These are phyloP conservation scores for Achlya hypogyna DNA, from an alignment of 352 stramenopile genomes.

Conservation along the genomic window DNA sequence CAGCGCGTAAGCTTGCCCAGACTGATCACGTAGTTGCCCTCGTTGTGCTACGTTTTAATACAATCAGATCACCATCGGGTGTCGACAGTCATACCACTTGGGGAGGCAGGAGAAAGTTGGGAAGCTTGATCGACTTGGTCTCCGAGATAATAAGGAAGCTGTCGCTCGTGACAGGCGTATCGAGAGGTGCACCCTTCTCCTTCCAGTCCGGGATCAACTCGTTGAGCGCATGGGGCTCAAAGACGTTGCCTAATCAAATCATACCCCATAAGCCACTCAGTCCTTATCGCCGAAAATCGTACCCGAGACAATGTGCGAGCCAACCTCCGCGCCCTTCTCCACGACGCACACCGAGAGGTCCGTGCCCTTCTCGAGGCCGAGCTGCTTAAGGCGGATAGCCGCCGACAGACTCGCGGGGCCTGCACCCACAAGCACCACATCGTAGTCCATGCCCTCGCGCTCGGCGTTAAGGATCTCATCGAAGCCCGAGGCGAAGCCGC, in stretches of 20 bases:
- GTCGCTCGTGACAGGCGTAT: constrained; percentile 92
- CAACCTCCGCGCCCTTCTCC: constrained; percentile 94
- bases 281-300: neutral
- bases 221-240: constrained; percentile 94
- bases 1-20: constrained; percentile 95
- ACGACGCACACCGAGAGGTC: constrained; percentile 94
- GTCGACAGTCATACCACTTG: constrained; percentile 59
- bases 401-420: constrained; percentile 90
- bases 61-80: constrained; percentile 17
- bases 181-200: constrained; percentile 77
- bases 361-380: constrained; percentile 86
- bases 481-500: neutral
- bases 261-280: neutral
- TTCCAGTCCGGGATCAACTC: constrained; percentile 96
- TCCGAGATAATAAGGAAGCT: constrained; percentile 91
- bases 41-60: constrained; percentile 89
- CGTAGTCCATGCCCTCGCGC: constrained; percentile 96
- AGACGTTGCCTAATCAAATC: constrained; percentile 86
- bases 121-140: constrained; percentile 75
- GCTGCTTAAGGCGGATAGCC: constrained; percentile 97
- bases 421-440: constrained; percentile 94
- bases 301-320: constrained; percentile 96
- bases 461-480: constrained; percentile 52
- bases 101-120: constrained; percentile 88
- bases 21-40: constrained; percentile 98